Conservation (phyloP, 2,329 filamentous ascomycete species). For the Botrytis sinoallii region DNA sequence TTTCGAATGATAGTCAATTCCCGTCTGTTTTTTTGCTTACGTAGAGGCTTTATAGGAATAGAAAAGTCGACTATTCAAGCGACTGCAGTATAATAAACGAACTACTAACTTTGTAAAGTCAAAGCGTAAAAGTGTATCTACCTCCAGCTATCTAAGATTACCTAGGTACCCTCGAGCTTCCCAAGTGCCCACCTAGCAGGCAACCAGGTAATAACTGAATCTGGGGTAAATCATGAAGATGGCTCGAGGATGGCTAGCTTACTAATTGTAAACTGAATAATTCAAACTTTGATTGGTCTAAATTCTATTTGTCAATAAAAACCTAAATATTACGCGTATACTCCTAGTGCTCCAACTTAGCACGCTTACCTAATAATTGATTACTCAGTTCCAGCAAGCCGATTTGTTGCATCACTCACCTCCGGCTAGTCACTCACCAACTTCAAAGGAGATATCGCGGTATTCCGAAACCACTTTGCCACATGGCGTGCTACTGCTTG, state of each 20-base stretch:
- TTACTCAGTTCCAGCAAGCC: neutral
- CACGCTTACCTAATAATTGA: neutral
- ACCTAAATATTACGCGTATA: too few species aligned
- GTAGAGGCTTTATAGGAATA: too few species aligned
- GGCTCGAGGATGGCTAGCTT: neutral
- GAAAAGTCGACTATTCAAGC: too few species aligned
- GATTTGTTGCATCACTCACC: conserved; percentile 1
- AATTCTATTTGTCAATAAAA: neutral
- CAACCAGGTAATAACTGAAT: neutral
- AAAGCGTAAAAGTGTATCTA: neutral
- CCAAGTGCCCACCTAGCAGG: too few species aligned
- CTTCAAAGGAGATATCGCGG: neutral
- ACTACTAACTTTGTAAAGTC: neutral
- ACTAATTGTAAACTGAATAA: neutral
- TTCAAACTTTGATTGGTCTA: neutral
- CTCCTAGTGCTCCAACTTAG: neutral
- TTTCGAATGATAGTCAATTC: too few species aligned
- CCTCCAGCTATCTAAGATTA: too few species aligned
- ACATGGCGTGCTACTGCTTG: neutral
- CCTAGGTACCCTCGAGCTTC: too few species aligned
- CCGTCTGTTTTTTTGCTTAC: too few species aligned
- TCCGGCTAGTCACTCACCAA: neutral
- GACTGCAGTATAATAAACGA: too few species aligned
- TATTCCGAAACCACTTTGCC: neutral
- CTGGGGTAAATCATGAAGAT: neutral